Evolutionary conservation across 1,139 yeast genomes (phyloP).

Genomic region (Hansenula lynferdii): DNA sequence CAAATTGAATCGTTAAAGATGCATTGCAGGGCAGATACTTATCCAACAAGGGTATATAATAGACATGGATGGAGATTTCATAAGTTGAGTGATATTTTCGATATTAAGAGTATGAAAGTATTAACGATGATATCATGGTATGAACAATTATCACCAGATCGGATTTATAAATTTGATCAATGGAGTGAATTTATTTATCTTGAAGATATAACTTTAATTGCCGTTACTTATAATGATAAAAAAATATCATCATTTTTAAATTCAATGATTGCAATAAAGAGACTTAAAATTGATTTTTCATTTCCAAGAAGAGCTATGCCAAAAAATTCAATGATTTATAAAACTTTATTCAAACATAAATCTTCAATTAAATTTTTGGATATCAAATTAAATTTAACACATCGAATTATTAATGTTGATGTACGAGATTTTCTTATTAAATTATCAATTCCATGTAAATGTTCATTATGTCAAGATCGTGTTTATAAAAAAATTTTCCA

Average conservation of each 20-base stretch:
- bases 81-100: slow-evolving; percentile 30
- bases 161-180: slow-evolving; percentile 29
- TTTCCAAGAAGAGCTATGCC: slow-evolving; percentile 29
- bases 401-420: slow-evolving; percentile 26
- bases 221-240: slow-evolving; percentile 28
- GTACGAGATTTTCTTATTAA: slow-evolving; percentile 25
- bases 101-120: slow-evolving; percentile 27
- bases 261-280: slow-evolving; percentile 25
- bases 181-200: slow-evolving; percentile 29
- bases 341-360: slow-evolving; percentile 28
- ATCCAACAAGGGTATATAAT: slow-evolving; percentile 23
- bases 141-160: slow-evolving; percentile 26
- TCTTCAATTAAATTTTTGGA: slow-evolving; percentile 31
- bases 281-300: slow-evolving; percentile 35
- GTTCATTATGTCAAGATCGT: slow-evolving; percentile 23
- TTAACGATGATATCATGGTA: slow-evolving; percentile 38
- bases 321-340: slow-evolving; percentile 26
- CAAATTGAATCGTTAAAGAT: slow-evolving; percentile 31
- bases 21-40: slow-evolving; percentile 35
- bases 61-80: slow-evolving; percentile 14
- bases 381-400: slow-evolving; percentile 22
- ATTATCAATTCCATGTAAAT: slow-evolving; percentile 27
- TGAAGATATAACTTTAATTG: slow-evolving; percentile 34
- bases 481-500: slow-evolving; percentile 26
- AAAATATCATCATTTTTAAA: slow-evolving; percentile 25